A percentile compares a stretch with the other conserved stretches of the same genome.
phyloP scores from a whole-genome alignment of 2,329 filamentous ascomycete genomes.

The Diaporthe ampelina region DNA sequence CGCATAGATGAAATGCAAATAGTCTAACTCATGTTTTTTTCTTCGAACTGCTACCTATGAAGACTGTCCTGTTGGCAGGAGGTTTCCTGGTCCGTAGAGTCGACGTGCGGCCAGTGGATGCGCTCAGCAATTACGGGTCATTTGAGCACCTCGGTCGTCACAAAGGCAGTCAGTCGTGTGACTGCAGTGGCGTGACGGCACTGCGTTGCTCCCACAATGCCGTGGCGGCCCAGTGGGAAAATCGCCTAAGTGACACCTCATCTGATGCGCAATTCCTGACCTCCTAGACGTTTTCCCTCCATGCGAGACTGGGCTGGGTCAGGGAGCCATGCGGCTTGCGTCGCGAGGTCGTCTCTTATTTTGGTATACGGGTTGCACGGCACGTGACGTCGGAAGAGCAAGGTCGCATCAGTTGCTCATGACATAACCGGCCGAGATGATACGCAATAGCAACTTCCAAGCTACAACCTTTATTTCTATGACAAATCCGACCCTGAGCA shows the following conservation, averaged over 20 bases:
- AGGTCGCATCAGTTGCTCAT: conserved; percentile 15
- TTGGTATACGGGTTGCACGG: neutral
- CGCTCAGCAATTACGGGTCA: neutral
- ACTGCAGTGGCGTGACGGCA: neutral
- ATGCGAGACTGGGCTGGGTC: neutral
- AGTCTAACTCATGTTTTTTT: neutral
- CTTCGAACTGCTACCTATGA: neutral
- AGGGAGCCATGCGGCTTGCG: neutral
- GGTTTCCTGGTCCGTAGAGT: neutral
- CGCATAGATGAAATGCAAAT: neutral
- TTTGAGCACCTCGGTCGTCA: neutral
- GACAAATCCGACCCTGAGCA: conserved; percentile 7
- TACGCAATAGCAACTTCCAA: neutral
- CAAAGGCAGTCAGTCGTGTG: neutral
- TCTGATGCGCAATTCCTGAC: neutral
- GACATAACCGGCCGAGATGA: conserved; percentile 19
- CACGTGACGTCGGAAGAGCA: conserved; percentile 14
- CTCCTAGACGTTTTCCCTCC: neutral
- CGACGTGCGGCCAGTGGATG: no score
- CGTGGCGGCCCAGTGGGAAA: neutral
- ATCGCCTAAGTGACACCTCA: neutral
- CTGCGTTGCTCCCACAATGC: neutral
- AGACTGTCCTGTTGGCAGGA: neutral
- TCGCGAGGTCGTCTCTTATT: neutral
- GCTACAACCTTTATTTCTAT: conserved; percentile 13